Evolutionary conservation across 2,329 filamentous ascomycete genomes (phyloP).

Genomic region (Bipolaris victoriae): DNA sequence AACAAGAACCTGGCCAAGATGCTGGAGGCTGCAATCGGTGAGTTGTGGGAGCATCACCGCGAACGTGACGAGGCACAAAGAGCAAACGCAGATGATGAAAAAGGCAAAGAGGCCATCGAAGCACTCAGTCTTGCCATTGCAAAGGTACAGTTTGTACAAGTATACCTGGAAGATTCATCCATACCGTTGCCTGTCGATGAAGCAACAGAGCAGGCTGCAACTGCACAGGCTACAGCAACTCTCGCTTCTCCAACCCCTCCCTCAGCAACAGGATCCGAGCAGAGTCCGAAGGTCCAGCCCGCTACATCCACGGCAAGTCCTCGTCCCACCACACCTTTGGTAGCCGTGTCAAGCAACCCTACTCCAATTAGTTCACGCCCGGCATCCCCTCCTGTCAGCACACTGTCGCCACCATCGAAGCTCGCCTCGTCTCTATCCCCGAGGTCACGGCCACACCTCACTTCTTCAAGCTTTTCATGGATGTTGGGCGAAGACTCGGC

Average conservation of each 20-base stretch:
- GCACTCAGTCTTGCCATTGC: slow-evolving; percentile 56
- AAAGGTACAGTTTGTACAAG: slow-evolving; percentile 59
- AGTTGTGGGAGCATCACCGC: slow-evolving; percentile 66
- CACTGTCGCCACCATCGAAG: slow-evolving; percentile 18
- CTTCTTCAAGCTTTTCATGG: slow-evolving; percentile 79
- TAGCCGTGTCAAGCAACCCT: slow-evolving; percentile 8
- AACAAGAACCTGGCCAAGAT: slow-evolving; percentile 71
- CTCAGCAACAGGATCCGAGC: slow-evolving; percentile 26
- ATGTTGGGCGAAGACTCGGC: slow-evolving; percentile 63
- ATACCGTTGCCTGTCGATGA: slow-evolving; percentile 53
- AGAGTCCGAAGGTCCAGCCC: slow-evolving; percentile 31
- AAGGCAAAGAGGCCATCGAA: slow-evolving; percentile 46
- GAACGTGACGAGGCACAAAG: slow-evolving; percentile 53
- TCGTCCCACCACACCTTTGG: slow-evolving; percentile 9
- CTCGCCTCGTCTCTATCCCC: slow-evolving; percentile 37
- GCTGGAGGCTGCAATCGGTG: slow-evolving; percentile 69
- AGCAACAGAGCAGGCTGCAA: slow-evolving; percentile 33
- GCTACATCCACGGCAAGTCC: slow-evolving; percentile 17
- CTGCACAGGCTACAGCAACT: slow-evolving; percentile 28
- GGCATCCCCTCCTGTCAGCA: slow-evolving; percentile 23
- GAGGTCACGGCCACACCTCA: slow-evolving; percentile 68
- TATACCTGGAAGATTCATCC: slow-evolving; percentile 56
- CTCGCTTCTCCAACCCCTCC: slow-evolving; percentile 26
- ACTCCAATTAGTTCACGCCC: slow-evolving; percentile 19
- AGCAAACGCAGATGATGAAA: slow-evolving; percentile 33